These are phyloP conservation scores for Yamadazyma ubonensis DNA, from an alignment of 805 yeast genomes.

Conservation along the genomic window DNA sequence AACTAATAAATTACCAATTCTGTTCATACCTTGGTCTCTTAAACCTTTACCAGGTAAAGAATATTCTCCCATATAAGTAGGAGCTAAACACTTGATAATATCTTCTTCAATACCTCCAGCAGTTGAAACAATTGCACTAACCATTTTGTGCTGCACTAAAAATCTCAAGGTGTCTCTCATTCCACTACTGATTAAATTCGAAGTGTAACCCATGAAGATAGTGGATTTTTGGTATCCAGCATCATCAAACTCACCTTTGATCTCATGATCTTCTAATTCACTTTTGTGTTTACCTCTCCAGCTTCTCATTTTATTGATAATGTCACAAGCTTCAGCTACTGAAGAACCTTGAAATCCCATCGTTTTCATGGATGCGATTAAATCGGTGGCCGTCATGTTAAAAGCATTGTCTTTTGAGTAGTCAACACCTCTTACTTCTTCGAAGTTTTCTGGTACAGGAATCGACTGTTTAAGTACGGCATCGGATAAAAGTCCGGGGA, in stretches of 20 bases:
- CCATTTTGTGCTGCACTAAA: constrained; percentile 91
- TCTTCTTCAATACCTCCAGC: constrained; percentile 99
- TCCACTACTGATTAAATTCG: constrained; percentile 93
- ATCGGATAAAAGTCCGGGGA: constrained; percentile 78
- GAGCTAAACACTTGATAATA: constrained; percentile 92
- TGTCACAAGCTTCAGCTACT: constrained; percentile 84
- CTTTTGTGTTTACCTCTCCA: constrained; percentile 87
- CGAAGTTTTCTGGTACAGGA: constrained; percentile 79
- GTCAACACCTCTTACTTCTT: constrained; percentile 83
- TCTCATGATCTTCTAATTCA: constrained; percentile 63
- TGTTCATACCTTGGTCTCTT: constrained; percentile 94
- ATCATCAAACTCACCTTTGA: constrained; percentile 73
- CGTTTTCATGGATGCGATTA: constrained; percentile 77
- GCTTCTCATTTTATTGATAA: constrained; percentile 84
- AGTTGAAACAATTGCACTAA: constrained; percentile 91
- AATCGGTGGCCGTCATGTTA: constrained; percentile 75
- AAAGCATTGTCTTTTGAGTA: constrained; percentile 75
- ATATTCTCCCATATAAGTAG: constrained; percentile 93
- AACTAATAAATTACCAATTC: constrained; percentile 94
- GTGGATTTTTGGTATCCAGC: constrained; percentile 81
- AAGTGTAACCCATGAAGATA: constrained; percentile 93
- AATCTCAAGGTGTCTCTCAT: constrained; percentile 85
- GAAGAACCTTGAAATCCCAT: constrained; percentile 98
- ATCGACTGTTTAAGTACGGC: constrained; percentile 87
- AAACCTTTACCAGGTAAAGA: constrained; percentile 73